A percentile compares a stretch with the other conserved stretches of the same genome.
phyloP scores from a whole-genome alignment of 148 eudicot species.

The Beta vulgaris region DNA sequence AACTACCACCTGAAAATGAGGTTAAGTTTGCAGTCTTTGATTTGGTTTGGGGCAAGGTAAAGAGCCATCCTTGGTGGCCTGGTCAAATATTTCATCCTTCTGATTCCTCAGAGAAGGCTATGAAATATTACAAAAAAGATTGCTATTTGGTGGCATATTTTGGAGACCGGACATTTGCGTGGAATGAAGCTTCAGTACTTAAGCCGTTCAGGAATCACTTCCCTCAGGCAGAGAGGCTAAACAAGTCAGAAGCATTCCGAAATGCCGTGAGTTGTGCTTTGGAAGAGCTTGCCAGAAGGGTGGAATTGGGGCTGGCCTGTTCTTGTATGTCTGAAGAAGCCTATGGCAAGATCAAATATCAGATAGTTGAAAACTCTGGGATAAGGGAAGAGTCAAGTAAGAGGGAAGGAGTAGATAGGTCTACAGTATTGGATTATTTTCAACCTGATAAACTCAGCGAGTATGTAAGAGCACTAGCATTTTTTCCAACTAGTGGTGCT shows the following conservation, averaged over 20 bases:
- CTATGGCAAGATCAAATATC: conserved; percentile 49
- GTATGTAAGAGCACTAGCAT: conserved; percentile 58
- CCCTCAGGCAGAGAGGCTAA: conserved; percentile 71
- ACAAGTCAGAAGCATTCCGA: conserved; percentile 65
- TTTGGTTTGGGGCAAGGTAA: conserved; percentile 93
- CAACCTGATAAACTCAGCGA: conserved; percentile 58
- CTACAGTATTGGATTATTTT: conserved; percentile 43
- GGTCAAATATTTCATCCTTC: conserved; percentile 82
- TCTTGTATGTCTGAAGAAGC: conserved; percentile 61
- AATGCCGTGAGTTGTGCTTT: conserved; percentile 78
- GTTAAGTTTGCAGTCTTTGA: conserved; percentile 55
- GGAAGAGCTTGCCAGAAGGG: conserved; percentile 78
- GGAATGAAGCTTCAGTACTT: conserved; percentile 72
- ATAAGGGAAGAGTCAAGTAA: conserved; percentile 57
- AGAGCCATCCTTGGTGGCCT: conserved; percentile 99
- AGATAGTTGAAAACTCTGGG: conserved; percentile 71
- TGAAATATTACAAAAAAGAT: conserved; percentile 66
- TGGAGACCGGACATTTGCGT: conserved; percentile 85
- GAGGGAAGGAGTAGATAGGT: conserved; percentile 51
- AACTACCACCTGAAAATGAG: conserved; percentile 55
- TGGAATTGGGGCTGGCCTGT: conserved; percentile 75
- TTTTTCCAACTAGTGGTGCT: conserved; percentile 44
- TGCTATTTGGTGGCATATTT: conserved; percentile 89
- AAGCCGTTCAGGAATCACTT: conserved; percentile 75
- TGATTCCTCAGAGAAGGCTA: conserved; percentile 89